Conservation (phyloP, 1,284 basidiomycete species). For the Cystobasidiaceae sp. region DNA sequence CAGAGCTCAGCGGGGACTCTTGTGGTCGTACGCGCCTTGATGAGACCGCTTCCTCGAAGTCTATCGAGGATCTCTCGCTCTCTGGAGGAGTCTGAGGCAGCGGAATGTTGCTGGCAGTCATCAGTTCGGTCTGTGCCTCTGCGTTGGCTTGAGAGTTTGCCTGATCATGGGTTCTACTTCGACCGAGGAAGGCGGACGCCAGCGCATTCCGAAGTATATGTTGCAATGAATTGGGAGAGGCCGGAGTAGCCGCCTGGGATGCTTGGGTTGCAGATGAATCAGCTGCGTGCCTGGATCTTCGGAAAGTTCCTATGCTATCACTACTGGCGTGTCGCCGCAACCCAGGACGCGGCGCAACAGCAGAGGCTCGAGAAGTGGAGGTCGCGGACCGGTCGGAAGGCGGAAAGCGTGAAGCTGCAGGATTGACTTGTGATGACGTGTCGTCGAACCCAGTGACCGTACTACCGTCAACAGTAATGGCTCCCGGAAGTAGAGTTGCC, state of each 20-base stretch:
- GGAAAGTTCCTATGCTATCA: no score
- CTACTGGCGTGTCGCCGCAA: no score
- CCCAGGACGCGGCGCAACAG: neutral
- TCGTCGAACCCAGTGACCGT: slow-evolving; percentile 62
- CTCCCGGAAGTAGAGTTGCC: slow-evolving; percentile 46
- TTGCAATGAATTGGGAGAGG: neutral
- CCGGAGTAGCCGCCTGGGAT: no score
- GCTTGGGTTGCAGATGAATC: no score
- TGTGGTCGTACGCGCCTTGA: neutral
- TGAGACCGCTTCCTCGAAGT: no score
- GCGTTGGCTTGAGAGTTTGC: no score
- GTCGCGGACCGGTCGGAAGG: neutral
- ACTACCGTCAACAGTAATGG: slow-evolving; percentile 81
- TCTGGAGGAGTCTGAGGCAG: no score
- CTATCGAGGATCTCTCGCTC: no score
- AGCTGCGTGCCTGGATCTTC: no score
- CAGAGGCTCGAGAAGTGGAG: neutral
- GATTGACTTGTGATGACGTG: neutral
- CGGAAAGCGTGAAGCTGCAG: neutral
- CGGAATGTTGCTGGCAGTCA: no score
- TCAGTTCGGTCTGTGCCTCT: no score
- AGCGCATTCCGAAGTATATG: slow-evolving; percentile 13
- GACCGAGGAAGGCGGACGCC: neutral
- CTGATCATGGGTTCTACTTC: neutral
- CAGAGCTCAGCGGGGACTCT: slow-evolving; percentile 52